Evolutionary conservation across 192 early-diverging fungal species (phyloP).

Genomic region (Coemansia sp.): DNA sequence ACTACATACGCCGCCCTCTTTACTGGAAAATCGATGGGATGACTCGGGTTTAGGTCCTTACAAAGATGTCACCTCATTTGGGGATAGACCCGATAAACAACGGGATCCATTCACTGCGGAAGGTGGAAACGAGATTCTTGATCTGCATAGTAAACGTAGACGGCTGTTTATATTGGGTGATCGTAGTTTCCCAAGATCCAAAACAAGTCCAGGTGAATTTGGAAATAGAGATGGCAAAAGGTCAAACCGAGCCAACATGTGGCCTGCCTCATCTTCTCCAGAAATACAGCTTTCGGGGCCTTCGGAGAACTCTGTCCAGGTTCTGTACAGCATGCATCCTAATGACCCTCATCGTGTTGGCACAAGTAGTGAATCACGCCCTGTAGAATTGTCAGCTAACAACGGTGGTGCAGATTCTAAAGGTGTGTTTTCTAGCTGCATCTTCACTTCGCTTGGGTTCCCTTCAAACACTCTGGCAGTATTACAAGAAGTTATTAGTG

Average conservation of each 20-base stretch:
- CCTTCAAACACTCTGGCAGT: constrained; percentile 1
- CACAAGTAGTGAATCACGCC: neutral
- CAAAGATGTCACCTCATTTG: neutral
- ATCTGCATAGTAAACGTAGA: neutral
- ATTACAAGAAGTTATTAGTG: constrained; percentile 18
- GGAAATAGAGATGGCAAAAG: neutral
- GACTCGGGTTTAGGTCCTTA: neutral
- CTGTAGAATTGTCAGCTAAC: neutral
- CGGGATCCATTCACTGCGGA: too few relatives aligned
- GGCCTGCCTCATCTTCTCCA: neutral
- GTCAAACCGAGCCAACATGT: neutral
- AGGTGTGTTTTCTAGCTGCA: constrained; percentile 23
- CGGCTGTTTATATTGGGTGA: neutral
- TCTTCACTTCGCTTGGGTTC: constrained; percentile 41
- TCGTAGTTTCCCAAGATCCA: neutral
- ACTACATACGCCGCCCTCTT: neutral
- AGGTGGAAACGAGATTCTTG: neutral
- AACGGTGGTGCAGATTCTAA: neutral
- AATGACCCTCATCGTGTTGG: neutral
- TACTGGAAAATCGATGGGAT: neutral
- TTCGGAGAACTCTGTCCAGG: neutral
- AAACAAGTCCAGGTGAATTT: neutral
- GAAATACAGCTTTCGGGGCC: neutral
- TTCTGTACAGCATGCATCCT: too few relatives aligned
- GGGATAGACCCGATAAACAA: neutral